phyloP scores from a whole-genome alignment of 2,329 filamentous ascomycete species.

The Cryphonectria naterciae region DNA sequence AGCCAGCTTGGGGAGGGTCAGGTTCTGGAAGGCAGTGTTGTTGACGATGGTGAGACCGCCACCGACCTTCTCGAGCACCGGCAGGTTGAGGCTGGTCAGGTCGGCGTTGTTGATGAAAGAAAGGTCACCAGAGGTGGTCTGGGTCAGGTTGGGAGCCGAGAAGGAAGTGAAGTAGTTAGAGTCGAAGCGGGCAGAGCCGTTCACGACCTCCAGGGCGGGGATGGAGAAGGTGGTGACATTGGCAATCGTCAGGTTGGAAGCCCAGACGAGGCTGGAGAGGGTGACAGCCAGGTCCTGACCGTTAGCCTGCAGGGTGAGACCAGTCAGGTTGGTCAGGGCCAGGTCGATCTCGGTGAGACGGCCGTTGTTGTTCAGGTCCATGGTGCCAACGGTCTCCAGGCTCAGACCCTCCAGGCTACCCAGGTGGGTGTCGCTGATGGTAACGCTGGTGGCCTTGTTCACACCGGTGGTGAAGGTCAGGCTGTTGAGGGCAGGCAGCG shows the following conservation, averaged over 20 bases:
- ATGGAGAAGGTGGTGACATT: conserved; percentile 76
- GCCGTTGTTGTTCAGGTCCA: conserved; percentile 90
- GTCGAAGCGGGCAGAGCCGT: conserved; percentile 82
- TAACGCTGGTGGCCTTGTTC: conserved; percentile 67
- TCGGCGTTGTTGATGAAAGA: conserved; percentile 66
- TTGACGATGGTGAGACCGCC: conserved; percentile 87
- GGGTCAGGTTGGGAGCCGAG: conserved; percentile 71
- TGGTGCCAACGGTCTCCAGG: conserved; percentile 69
- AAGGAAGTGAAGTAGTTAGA: conserved; percentile 72
- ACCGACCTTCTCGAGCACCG: conserved; percentile 67
- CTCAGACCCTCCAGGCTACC: conserved; percentile 79
- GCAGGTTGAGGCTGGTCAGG: conserved; percentile 76
- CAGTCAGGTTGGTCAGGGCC: conserved; percentile 75
- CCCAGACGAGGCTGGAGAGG: conserved; percentile 78
- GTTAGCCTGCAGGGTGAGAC: conserved; percentile 80
- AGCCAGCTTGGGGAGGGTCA: conserved; percentile 71
- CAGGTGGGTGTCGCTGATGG: conserved; percentile 86
- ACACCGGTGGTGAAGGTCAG: conserved; percentile 60
- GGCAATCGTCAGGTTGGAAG: conserved; percentile 79
- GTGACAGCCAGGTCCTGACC: conserved; percentile 69
- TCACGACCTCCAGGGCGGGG: conserved; percentile 73
- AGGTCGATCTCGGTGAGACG: conserved; percentile 77
- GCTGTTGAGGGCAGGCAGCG: conserved; percentile 64
- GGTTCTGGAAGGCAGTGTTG: conserved; percentile 73
- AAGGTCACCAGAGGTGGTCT: conserved; percentile 61